A percentile compares a stretch with the other conserved stretches of the same genome.
Evolutionary conservation across 2,329 filamentous ascomycete genomes (phyloP).

Genomic region (Didymella sp.): DNA sequence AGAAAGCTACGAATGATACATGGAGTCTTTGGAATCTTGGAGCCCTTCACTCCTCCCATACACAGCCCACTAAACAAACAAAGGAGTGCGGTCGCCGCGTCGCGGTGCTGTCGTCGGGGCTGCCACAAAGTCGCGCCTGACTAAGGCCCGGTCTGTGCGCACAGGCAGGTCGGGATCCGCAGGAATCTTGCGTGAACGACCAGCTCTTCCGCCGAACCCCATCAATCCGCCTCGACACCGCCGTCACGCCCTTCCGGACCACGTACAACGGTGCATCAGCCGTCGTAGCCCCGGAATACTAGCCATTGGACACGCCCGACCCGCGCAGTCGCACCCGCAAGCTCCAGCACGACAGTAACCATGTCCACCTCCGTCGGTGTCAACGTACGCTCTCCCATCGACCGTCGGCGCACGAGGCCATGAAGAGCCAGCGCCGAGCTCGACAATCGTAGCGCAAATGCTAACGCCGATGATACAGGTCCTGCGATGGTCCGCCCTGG

Average conservation of each 20-base stretch:
- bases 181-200: slow-evolving; percentile 31
- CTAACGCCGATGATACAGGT: slow-evolving; percentile 67
- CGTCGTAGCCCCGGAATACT: slow-evolving; percentile 28
- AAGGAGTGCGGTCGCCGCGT: neutral
- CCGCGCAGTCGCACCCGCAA: slow-evolving; percentile 27
- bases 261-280: slow-evolving; percentile 22
- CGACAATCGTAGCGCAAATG: slow-evolving; percentile 15
- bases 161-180: slow-evolving; percentile 1
- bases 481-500: slow-evolving; percentile 94
- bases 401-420: neutral
- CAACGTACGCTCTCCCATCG: slow-evolving; percentile 55
- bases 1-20: neutral
- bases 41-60: slow-evolving; percentile 17
- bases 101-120: neutral
- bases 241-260: slow-evolving; percentile 27
- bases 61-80: slow-evolving; percentile 4
- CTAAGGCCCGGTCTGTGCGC: slow-evolving; percentile 26
- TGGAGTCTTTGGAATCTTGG: no score
- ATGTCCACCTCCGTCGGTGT: slow-evolving; percentile 59
- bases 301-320: slow-evolving; percentile 44
- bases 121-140: slow-evolving; percentile 1
- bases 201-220: slow-evolving; percentile 28
- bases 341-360: slow-evolving; percentile 33
- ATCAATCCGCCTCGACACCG: slow-evolving; percentile 32
- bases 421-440: slow-evolving; percentile 6